Evolutionary conservation across 176 grass and related monocot genomes (phyloP).

Genomic region (Musa acuminata): DNA sequence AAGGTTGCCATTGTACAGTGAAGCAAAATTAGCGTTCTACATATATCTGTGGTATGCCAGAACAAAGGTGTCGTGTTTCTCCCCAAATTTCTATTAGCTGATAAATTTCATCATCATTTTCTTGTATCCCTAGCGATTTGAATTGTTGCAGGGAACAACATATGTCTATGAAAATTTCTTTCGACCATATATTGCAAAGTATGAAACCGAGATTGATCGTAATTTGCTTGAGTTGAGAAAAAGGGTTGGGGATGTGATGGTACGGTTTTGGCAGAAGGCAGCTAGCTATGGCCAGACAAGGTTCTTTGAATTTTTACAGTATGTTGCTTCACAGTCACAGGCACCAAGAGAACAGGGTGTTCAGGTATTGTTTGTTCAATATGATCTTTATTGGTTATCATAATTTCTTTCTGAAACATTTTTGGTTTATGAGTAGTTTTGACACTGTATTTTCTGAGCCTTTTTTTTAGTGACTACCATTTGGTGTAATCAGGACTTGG

Average conservation of each 20-base stretch:
- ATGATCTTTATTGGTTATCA: neutral
- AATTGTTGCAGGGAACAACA: conserved; percentile 57
- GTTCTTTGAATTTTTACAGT: conserved; percentile 70
- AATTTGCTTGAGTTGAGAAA: conserved; percentile 68
- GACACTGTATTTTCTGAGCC: too few relatives aligned
- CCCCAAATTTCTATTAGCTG: neutral
- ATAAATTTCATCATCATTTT: neutral
- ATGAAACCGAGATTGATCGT: conserved; percentile 76
- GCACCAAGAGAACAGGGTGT: conserved; percentile 8
- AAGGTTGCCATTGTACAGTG: conserved; percentile 43
- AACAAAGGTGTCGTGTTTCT: conserved; percentile 37
- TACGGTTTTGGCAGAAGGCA: conserved; percentile 47
- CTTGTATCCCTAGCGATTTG: conserved; percentile 7
- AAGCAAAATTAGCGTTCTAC: conserved; percentile 85
- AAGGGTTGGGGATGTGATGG: conserved; percentile 40
- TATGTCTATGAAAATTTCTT: conserved; percentile 86
- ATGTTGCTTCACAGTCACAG: conserved; percentile 57
- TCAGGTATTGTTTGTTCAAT: conserved; percentile 24
- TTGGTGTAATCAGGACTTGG: too few relatives aligned
- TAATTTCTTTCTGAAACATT: neutral
- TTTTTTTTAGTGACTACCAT: too few relatives aligned
- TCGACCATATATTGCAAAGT: conserved; percentile 60
- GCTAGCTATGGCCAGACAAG: conserved; percentile 61
- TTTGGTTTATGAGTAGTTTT: too few relatives aligned
- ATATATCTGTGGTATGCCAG: conserved; percentile 89